Percentiles rank a stretch among this genome's conserved stretches.
These are phyloP conservation scores for Kwoniella newhampshirensis DNA, from an alignment of 768 basidiomycete genomes.

Conservation along the genomic window DNA sequence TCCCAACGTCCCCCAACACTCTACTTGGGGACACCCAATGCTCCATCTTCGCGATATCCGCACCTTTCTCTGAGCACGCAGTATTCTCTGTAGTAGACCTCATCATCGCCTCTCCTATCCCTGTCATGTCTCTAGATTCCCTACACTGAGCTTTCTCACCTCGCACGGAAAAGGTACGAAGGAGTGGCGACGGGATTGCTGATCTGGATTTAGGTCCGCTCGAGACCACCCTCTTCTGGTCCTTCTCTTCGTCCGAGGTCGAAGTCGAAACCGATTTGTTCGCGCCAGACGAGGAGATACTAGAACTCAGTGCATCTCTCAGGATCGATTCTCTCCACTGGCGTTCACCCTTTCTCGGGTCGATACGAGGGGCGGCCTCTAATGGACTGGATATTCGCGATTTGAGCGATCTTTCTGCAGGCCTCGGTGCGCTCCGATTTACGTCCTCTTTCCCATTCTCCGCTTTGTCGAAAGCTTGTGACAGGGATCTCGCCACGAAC, in stretches of 20 bases:
- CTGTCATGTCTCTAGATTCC: neutral
- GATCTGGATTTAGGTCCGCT: conserved; percentile 13
- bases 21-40: neutral
- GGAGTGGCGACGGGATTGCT: conserved; percentile 8
- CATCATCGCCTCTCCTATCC: conserved; percentile 14
- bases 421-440: no score
- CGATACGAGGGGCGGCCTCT: conserved; percentile 9
- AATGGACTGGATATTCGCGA: conserved; percentile 15
- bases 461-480: conserved; percentile 19
- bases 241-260: neutral
- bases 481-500: conserved; percentile 18
- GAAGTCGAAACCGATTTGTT: conserved; percentile 8
- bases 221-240: conserved; percentile 14
- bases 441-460: no score
- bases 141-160: neutral
- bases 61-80: no score
- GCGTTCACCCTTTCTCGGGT: conserved; percentile 7
- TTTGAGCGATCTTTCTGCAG: conserved; percentile 10
- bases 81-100: neutral
- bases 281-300: conserved; percentile 11
- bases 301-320: conserved; percentile 8
- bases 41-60: no score
- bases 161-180: neutral
- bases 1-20: conserved; percentile 9
- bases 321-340: conserved; percentile 18